phyloP scores from a whole-genome alignment of 495 filamentous ascomycete genomes.

The Penicillium riverlandense region DNA sequence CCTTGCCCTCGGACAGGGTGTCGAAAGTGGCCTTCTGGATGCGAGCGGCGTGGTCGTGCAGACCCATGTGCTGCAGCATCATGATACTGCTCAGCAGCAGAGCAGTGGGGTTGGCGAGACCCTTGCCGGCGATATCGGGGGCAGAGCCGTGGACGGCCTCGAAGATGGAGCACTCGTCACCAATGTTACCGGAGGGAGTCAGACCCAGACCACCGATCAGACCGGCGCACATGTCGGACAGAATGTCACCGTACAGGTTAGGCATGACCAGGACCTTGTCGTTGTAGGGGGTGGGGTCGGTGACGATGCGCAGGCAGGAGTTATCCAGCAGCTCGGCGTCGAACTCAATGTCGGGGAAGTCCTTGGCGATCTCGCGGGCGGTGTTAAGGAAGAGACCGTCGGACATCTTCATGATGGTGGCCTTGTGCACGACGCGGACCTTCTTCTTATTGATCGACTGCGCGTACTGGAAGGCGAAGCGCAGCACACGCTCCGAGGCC shows the following conservation, averaged over 20 bases:
- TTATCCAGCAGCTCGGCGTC: constrained; percentile 97
- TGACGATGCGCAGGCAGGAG: constrained; percentile 96
- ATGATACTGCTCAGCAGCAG: constrained; percentile 87
- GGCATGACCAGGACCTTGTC: constrained; percentile 99
- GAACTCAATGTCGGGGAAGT: constrained; percentile 90
- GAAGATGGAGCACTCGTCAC: constrained; percentile 98
- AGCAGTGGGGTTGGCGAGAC: constrained; percentile 90
- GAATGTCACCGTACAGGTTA: constrained; percentile 98
- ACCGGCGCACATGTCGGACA: constrained; percentile 98
- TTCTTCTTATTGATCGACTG: constrained; percentile 85
- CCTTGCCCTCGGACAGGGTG: constrained; percentile 91
- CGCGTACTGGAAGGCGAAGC: constrained; percentile 97
- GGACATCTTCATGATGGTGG: constrained; percentile 99
- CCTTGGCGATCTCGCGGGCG: constrained; percentile 78
- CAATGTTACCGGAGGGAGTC: constrained; percentile 96
- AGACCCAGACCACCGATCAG: constrained; percentile 95
- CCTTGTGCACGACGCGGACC: constrained; percentile 97
- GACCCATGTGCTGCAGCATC: constrained; percentile 99
- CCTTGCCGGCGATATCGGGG: constrained; percentile 95
- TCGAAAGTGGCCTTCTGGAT: constrained; percentile 94
- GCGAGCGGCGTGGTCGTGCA: constrained; percentile 72
- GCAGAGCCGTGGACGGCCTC: constrained; percentile 98
- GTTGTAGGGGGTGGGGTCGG: constrained; percentile 89
- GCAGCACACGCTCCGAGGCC: constrained; percentile 87
- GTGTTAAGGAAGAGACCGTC: constrained; percentile 94